Base-by-base conservation (phyloP, 139 green algal species). In the Haematococcus lacustris region DNA sequence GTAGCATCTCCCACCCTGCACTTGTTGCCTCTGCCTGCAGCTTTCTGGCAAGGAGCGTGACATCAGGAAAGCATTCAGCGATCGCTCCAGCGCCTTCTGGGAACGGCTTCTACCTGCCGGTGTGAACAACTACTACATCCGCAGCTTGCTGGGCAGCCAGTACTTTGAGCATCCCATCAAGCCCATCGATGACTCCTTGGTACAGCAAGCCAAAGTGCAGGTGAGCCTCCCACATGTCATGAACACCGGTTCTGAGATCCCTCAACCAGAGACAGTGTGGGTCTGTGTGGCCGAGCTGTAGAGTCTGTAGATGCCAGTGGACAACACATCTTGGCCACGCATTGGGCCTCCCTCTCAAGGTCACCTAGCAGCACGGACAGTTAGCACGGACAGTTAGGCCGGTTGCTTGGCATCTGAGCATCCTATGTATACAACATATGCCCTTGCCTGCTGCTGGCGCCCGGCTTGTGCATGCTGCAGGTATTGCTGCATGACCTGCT, bases 101-200 rank as follows among this genome's bases (percentile, higher is more conserved):
- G 78, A 83, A 68, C 70, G 70, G 0, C 60, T 83, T 34, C 37
- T 83, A 59, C 78, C 78, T 4, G 74, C 73, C 1, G 78, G 40
- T 57, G 78, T 80, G 7, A 80, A 83, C 73, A 83, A 83, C 74
- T 83, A 83, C 59, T 83, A 76, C 73, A 78, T 73, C 21, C 70
- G 78, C 66, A 70, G 51, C 7, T 51, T 80, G 68, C 47, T 80
- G 68, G 74, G 74, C 1, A 32, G 63, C n/a, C 74, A 69, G 35
- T 80, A 76, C 69, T 80, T 77, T 61, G 71, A 75, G 71, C 72
- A 68, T 41, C 68, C 76, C 2, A 34, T 76, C 47, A 34, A 40
- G 30, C 47, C 60, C 7, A 41, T 76, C 25, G 35, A n/a, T 23
- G 38, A 40, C 66, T 34, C 40, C 3, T 4, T 62, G n/a, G 40